Conservation (phyloP, 192 early-diverging fungal species). For the Mortierella hygrophila region DNA sequence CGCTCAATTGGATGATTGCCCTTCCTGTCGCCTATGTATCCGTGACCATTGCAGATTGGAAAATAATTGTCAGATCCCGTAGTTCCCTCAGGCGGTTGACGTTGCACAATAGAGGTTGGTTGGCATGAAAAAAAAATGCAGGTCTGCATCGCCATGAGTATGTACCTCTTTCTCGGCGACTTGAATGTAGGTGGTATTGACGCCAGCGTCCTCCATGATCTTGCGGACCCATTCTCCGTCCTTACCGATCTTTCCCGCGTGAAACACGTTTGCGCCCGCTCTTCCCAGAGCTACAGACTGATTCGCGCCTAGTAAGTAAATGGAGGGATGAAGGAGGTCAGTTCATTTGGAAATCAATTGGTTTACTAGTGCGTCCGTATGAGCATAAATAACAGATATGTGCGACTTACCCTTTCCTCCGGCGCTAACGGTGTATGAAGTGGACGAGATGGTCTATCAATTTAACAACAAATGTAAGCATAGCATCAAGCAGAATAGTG, state of each 20-base stretch:
- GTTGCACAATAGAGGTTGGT: too few relatives aligned
- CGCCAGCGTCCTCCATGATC: constrained; percentile 71
- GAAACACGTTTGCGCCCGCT: constrained; percentile 76
- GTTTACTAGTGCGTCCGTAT: background rate
- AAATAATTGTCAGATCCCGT: background rate
- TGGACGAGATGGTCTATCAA: constrained; percentile 57
- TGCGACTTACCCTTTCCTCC: constrained; percentile 75
- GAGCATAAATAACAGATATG: background rate
- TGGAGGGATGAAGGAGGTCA: background rate
- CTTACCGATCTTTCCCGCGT: constrained; percentile 84
- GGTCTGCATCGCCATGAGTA: background rate
- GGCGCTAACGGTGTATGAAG: constrained; percentile 63
- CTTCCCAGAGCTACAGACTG: constrained; percentile 88
- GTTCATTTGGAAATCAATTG: background rate
- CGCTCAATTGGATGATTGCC: constrained; percentile 88
- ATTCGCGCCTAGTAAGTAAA: constrained; percentile 76
- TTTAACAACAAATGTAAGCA: background rate
- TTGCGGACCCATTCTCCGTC: constrained; percentile 87
- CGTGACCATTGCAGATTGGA: background rate
- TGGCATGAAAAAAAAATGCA: background rate
- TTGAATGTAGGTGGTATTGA: constrained; percentile 72
- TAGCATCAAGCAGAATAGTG: background rate
- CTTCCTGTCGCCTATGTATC: constrained; percentile 74
- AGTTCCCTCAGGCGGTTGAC: too few relatives aligned
- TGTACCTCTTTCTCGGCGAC: constrained; percentile 64